phyloP scores from a whole-genome alignment of 2,329 filamentous ascomycete genomes.

The Claviceps sp. region DNA sequence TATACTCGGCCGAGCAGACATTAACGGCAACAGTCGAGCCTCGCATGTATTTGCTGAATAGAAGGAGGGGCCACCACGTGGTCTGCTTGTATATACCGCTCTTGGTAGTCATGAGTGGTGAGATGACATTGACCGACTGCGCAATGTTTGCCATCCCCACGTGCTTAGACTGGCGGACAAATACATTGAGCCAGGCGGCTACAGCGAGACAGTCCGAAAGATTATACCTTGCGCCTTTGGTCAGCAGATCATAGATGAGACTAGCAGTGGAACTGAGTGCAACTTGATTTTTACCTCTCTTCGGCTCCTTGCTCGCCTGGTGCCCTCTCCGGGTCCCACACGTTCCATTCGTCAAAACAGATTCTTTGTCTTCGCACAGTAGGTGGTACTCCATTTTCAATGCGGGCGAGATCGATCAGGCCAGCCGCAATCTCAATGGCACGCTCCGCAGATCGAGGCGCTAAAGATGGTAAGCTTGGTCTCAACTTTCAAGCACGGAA shows the following conservation, averaged over 20 bases:
- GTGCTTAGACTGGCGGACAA: background rate
- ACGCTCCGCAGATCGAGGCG: background rate
- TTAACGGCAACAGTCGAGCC: background rate
- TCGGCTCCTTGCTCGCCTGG: background rate
- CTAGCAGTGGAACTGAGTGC: background rate
- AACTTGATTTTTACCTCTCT: background rate
- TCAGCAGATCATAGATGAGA: background rate
- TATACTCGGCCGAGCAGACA: background rate
- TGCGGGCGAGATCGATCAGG: background rate
- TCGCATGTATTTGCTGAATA: background rate
- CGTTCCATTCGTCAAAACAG: slow-evolving; percentile 1
- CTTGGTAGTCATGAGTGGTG: background rate
- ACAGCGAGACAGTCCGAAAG: background rate
- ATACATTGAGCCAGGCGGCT: background rate
- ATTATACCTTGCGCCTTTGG: background rate
- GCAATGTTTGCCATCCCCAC: background rate
- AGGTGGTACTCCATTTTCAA: background rate
- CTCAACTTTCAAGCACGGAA: background rate
- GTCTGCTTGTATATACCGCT: background rate
- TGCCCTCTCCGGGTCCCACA: background rate
- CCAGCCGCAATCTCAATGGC: background rate
- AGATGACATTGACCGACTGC: background rate
- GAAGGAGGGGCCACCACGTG: background rate
- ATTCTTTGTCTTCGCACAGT: background rate
- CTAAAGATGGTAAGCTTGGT: background rate